phyloP scores from a whole-genome alignment of 2,329 filamentous ascomycete species.

The Teratosphaeria pseudoeucalypti region DNA sequence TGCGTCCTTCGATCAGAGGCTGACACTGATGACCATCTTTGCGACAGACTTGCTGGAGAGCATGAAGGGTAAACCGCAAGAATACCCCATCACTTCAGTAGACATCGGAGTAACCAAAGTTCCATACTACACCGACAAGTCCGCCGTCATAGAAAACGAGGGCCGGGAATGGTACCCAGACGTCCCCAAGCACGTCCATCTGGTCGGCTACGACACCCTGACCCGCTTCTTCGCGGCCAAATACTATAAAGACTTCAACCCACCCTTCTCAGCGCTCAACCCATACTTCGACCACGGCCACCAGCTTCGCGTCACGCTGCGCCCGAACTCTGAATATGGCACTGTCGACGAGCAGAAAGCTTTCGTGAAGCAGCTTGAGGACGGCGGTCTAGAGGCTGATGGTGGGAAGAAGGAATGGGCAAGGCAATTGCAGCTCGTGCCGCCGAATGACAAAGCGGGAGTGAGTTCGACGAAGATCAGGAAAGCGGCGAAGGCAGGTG shows the following conservation, averaged over 20 bases:
- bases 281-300: conserved; percentile 54
- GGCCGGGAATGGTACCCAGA: conserved; percentile 24
- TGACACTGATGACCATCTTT: conserved; percentile 63
- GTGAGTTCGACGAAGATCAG: conserved; percentile 55
- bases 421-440: conserved; percentile 48
- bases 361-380: conserved; percentile 44
- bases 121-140: conserved; percentile 68
- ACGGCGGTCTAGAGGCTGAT: conserved; percentile 37
- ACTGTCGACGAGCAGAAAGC: conserved; percentile 41
- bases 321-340: conserved; percentile 53
- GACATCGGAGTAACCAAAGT: conserved; percentile 62
- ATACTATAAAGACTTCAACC: conserved; percentile 53
- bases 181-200: conserved; percentile 48
- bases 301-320: conserved; percentile 52
- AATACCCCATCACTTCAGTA: conserved; percentile 24
- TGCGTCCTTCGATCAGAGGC: conserved; percentile 54
- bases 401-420: conserved; percentile 52
- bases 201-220: conserved; percentile 67
- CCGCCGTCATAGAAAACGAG: conserved; percentile 43
- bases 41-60: conserved; percentile 42
- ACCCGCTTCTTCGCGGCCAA: conserved; percentile 62
- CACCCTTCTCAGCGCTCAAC: conserved; percentile 45
- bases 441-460: conserved; percentile 37
- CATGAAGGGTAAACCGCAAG: conserved; percentile 6
- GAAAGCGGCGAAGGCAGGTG: conserved; percentile 40